These are phyloP conservation scores for Candida oleophila DNA, from an alignment of 805 yeast species.

Conservation along the genomic window DNA sequence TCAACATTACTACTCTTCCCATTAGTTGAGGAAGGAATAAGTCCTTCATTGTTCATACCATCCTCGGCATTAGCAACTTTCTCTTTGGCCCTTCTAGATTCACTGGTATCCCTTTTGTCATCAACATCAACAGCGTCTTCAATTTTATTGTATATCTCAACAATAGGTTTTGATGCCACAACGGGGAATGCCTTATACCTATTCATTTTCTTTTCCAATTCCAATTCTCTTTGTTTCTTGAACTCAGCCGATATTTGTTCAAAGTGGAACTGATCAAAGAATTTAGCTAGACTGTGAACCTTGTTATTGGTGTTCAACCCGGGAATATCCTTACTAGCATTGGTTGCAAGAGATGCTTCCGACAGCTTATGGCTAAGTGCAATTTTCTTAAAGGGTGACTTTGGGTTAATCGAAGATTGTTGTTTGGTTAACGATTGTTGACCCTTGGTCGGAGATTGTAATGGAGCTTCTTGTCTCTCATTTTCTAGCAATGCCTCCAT, in stretches of 20 bases:
- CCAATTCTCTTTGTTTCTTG: conserved; percentile 80
- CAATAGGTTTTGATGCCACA: conserved; percentile 78
- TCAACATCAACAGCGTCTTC: conserved; percentile 76
- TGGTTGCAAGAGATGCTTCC: conserved; percentile 6
- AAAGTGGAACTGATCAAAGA: conserved; percentile 72
- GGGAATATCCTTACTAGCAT: conserved; percentile 4
- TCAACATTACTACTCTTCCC: neutral
- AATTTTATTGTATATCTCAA: conserved; percentile 84
- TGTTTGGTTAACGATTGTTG: neutral
- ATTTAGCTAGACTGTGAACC: conserved; percentile 65
- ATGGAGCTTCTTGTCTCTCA: conserved; percentile 14
- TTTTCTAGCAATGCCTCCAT: conserved; percentile 15
- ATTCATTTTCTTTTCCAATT: conserved; percentile 58
- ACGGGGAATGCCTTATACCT: conserved; percentile 70
- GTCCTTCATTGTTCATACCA: neutral
- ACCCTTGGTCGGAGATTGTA: conserved; percentile 12
- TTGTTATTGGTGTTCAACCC: conserved; percentile 14
- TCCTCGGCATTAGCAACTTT: neutral
- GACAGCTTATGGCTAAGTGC: conserved; percentile 1
- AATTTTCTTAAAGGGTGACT: conserved; percentile 2
- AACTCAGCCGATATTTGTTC: conserved; percentile 83
- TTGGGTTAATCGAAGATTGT: neutral
- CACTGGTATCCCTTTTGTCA: conserved; percentile 10
- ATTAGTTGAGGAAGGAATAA: neutral
- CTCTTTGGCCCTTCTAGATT: neutral